A percentile compares a stretch with the other conserved stretches of the same genome.
Evolutionary conservation across 73 alveolate species (phyloP).

Genomic region (Tetrahymena borealis): DNA sequence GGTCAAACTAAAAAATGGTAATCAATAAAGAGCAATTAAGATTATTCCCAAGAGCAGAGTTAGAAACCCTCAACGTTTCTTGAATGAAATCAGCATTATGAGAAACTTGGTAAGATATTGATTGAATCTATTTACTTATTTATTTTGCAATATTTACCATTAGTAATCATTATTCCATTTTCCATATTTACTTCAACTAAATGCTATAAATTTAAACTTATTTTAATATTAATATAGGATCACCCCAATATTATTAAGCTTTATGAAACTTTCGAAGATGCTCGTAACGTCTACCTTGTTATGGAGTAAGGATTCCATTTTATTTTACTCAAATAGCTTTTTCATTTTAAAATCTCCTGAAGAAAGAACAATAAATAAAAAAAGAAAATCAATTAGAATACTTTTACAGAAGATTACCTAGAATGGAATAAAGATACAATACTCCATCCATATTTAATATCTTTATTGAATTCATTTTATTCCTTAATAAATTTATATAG

Average conservation of each 20-base stretch:
- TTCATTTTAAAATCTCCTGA: too few relatives aligned
- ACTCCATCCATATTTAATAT: constrained; percentile 42
- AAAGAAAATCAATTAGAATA: neutral
- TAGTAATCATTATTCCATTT: too few relatives aligned
- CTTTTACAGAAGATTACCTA: neutral
- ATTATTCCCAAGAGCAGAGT: constrained; percentile 79
- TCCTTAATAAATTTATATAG: constrained; percentile 5
- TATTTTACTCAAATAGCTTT: neutral
- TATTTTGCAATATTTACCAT: neutral
- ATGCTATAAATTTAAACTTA: neutral
- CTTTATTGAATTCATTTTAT: neutral
- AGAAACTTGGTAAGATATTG: constrained; percentile 37
- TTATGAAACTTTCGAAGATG: constrained; percentile 67
- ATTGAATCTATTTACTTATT: neutral
- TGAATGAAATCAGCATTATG: constrained; percentile 47
- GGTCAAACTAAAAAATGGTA: constrained; percentile 27
- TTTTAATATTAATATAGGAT: constrained; percentile 33
- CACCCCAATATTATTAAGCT: constrained; percentile 75
- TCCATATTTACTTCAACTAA: too few relatives aligned
- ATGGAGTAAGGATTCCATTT: constrained; percentile 62
- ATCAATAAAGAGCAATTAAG: constrained; percentile 69
- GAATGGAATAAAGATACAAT: constrained; percentile 8
- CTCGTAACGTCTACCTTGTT: constrained; percentile 44
- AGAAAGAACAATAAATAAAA: neutral
- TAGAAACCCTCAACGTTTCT: constrained; percentile 52